These are phyloP conservation scores for Colletotrichum agaves DNA, from an alignment of 2,329 filamentous ascomycete genomes.

Conservation along the genomic window DNA sequence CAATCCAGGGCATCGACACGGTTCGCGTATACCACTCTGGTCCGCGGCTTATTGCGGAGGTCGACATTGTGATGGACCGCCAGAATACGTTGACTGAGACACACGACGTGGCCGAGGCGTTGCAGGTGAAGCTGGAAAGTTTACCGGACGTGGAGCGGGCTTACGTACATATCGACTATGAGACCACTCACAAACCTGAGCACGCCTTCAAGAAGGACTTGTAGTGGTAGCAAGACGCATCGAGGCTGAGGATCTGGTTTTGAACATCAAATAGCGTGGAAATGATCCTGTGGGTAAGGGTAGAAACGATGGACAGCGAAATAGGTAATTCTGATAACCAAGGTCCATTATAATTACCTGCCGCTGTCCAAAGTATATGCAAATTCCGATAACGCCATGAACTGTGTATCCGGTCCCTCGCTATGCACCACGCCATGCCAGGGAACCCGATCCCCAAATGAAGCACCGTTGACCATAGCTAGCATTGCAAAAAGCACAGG, in stretches of 20 bases:
- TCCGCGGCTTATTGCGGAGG: slow-evolving; percentile 89
- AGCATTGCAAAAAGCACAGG: slow-evolving; percentile 27
- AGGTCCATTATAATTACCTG: neutral
- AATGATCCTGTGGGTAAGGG: too few relatives aligned
- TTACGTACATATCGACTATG: slow-evolving; percentile 97
- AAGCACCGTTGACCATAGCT: slow-evolving; percentile 10
- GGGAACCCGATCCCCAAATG: slow-evolving; percentile 1
- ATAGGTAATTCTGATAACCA: neutral
- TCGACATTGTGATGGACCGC: slow-evolving; percentile 93
- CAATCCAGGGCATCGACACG: slow-evolving; percentile 88
- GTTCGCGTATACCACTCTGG: slow-evolving; percentile 94
- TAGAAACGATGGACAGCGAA: neutral
- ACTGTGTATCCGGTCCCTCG: neutral
- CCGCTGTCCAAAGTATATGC: neutral
- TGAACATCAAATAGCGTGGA: too few relatives aligned
- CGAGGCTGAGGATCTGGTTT: too few relatives aligned
- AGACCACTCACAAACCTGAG: slow-evolving; percentile 94
- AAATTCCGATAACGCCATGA: neutral
- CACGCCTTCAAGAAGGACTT: slow-evolving; percentile 73
- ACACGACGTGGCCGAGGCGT: slow-evolving; percentile 91
- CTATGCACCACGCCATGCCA: slow-evolving; percentile 4
- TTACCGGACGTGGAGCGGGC: slow-evolving; percentile 91
- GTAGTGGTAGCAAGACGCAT: slow-evolving; percentile 42
- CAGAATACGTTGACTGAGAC: slow-evolving; percentile 77
- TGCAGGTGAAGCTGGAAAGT: slow-evolving; percentile 94